Percentiles rank a stretch among this genome's conserved stretches.
These are phyloP conservation scores for Pseudonitzschia multiseries DNA, from an alignment of 108 stramenopile genomes.

Conservation along the genomic window DNA sequence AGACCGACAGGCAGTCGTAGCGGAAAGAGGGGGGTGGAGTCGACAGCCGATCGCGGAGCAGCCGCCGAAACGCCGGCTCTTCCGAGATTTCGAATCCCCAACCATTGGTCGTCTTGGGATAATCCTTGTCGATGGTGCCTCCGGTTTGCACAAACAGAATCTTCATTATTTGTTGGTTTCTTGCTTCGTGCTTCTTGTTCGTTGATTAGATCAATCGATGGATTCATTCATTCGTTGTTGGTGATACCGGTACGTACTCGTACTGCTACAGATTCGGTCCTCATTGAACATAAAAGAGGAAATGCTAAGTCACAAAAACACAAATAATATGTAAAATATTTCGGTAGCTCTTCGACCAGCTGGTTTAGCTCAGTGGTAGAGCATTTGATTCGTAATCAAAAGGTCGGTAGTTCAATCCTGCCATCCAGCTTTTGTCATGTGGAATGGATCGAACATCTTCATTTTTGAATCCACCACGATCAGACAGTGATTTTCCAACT, in stretches of 20 bases:
- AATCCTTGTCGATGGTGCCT: conserved; percentile 62
- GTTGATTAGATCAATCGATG: background rate
- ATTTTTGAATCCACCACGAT: too few relatives aligned
- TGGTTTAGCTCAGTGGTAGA: conserved; percentile 19
- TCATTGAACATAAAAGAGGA: too few relatives aligned
- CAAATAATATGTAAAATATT: too few relatives aligned
- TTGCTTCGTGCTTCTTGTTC: background rate
- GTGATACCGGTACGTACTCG: too few relatives aligned
- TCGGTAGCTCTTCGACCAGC: too few relatives aligned
- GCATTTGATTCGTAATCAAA: conserved; percentile 25
- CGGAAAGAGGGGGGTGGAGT: conserved; percentile 38
- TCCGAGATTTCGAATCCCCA: conserved; percentile 52
- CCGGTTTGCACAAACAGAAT: conserved; percentile 32
- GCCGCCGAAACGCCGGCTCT: conserved; percentile 39
- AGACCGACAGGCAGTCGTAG: conserved; percentile 29
- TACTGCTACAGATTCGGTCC: too few relatives aligned
- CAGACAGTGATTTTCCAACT: too few relatives aligned
- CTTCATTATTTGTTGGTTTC: conserved; percentile 1
- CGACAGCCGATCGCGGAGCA: conserved; percentile 23
- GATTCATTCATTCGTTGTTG: too few relatives aligned
- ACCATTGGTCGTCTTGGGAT: conserved; percentile 48
- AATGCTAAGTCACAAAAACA: too few relatives aligned
- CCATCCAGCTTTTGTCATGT: conserved; percentile 7
- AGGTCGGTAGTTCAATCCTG: conserved; percentile 21
- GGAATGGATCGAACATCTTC: too few relatives aligned